These are phyloP conservation scores for Handroanthus guayacan DNA, from an alignment of 257 asterid species.

Conservation along the genomic window DNA sequence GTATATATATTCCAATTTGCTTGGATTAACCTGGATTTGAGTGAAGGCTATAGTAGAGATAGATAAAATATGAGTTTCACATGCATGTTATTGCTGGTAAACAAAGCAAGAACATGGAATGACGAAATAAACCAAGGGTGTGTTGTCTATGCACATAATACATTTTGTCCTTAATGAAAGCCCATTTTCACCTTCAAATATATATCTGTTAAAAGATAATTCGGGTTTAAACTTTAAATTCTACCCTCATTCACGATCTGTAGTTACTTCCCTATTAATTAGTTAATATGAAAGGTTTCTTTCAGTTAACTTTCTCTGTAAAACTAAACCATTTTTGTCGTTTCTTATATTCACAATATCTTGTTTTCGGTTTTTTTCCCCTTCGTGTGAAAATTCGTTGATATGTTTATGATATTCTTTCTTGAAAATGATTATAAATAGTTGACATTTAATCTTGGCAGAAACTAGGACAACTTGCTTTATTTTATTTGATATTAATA, in stretches of 20 bases:
- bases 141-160: not conserved
- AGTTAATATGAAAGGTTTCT: not conserved
- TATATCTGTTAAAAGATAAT: no score
- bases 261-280: not conserved
- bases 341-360: no score
- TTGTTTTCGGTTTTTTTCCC: no score
- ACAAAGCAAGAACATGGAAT: conserved; percentile 14
- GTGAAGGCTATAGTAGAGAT: conserved; percentile 1
- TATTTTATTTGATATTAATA: conserved; percentile 1
- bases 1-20: conserved; percentile 10
- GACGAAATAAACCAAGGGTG: not conserved
- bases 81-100: conserved; percentile 10
- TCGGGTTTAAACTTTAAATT: not conserved
- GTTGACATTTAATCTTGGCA: not conserved
- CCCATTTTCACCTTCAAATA: not conserved
- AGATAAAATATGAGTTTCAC: conserved; percentile 4
- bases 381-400: no score
- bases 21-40: conserved; percentile 7
- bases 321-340: no score
- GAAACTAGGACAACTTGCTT: conserved; percentile 3
- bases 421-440: not conserved
- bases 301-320: no score
- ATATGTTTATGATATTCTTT: no score
- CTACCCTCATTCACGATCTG: not conserved
- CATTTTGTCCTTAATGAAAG: not conserved